Evolutionary conservation across 2,329 filamentous ascomycete genomes (phyloP).

Genomic region (Lasiodiplodia hormozganensis): DNA sequence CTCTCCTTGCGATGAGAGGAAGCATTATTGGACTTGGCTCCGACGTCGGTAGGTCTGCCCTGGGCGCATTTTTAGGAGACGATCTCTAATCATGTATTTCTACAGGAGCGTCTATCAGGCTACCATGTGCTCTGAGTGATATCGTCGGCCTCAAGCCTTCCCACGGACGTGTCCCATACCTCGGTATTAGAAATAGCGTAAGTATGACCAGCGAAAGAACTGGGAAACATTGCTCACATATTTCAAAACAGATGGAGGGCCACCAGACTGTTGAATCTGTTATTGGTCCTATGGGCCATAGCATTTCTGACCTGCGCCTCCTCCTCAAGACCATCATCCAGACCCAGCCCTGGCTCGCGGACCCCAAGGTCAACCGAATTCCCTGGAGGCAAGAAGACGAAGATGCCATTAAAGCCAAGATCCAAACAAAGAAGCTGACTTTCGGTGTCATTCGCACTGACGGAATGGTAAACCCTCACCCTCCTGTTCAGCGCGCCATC

Average conservation of each 20-base stretch:
- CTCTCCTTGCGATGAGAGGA: slow-evolving; percentile 57
- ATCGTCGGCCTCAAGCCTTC: slow-evolving; percentile 64
- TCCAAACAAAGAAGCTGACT: slow-evolving; percentile 36
- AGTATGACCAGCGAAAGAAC: neutral
- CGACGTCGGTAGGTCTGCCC: slow-evolving; percentile 61
- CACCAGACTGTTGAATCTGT: slow-evolving; percentile 69
- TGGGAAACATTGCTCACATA: too few relatives aligned
- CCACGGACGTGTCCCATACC: slow-evolving; percentile 55
- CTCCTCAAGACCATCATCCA: slow-evolving; percentile 64
- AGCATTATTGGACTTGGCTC: slow-evolving; percentile 60
- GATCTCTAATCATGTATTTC: slow-evolving; percentile 37
- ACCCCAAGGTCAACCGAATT: slow-evolving; percentile 69
- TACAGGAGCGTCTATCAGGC: slow-evolving; percentile 58
- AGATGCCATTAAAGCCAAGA: slow-evolving; percentile 62
- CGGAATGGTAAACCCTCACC: neutral
- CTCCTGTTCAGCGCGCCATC: slow-evolving; percentile 37
- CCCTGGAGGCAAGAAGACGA: slow-evolving; percentile 63
- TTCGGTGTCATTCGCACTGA: slow-evolving; percentile 36
- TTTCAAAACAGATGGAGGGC: slow-evolving; percentile 63
- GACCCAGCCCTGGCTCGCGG: slow-evolving; percentile 69
- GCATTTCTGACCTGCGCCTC: slow-evolving; percentile 61
- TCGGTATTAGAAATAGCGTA: slow-evolving; percentile 57
- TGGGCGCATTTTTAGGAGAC: slow-evolving; percentile 54
- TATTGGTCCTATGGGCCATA: slow-evolving; percentile 68
- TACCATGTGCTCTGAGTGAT: slow-evolving; percentile 66